phyloP scores from a whole-genome alignment of 768 basidiomycete species.

The Rhodosporidiobolus sp. region DNA sequence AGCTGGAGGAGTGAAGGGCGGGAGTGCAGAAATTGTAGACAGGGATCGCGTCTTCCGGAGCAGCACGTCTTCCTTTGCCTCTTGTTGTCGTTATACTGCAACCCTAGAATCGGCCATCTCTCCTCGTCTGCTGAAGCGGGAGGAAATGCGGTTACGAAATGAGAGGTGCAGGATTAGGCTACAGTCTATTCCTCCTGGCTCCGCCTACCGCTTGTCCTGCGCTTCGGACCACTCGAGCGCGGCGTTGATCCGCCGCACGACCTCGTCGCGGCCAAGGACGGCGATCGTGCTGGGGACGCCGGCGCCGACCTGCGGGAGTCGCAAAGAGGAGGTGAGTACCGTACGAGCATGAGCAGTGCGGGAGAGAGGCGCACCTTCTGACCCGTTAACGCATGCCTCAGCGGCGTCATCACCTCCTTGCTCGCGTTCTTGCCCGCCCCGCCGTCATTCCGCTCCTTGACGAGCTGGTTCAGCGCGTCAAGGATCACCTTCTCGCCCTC shows the following conservation, averaged over 20 bases:
- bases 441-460: not conserved
- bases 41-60: too few relatives aligned
- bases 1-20: not conserved
- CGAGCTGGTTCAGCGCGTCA: slow-evolving; percentile 4
- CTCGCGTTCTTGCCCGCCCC: slow-evolving; percentile 28
- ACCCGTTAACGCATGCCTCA: slow-evolving; percentile 76
- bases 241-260: slow-evolving; percentile 19
- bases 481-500: not conserved
- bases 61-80: too few relatives aligned
- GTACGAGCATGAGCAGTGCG: not conserved
- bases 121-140: too few relatives aligned
- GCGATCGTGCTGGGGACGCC: slow-evolving; percentile 52
- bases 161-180: too few relatives aligned
- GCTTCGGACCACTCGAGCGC: not conserved
- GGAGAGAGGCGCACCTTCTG: slow-evolving; percentile 62
- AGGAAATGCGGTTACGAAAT: too few relatives aligned
- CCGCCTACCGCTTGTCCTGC: not conserved
- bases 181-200: too few relatives aligned
- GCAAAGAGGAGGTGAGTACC: not conserved
- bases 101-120: too few relatives aligned
- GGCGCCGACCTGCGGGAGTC: slow-evolving; percentile 54
- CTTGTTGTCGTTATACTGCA: too few relatives aligned
- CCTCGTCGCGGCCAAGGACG: slow-evolving; percentile 49
- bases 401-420: slow-evolving; percentile 65
- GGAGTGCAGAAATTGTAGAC: too few relatives aligned